Conservation (phyloP, 768 basidiomycete genomes). For the Suillus decipiens region DNA sequence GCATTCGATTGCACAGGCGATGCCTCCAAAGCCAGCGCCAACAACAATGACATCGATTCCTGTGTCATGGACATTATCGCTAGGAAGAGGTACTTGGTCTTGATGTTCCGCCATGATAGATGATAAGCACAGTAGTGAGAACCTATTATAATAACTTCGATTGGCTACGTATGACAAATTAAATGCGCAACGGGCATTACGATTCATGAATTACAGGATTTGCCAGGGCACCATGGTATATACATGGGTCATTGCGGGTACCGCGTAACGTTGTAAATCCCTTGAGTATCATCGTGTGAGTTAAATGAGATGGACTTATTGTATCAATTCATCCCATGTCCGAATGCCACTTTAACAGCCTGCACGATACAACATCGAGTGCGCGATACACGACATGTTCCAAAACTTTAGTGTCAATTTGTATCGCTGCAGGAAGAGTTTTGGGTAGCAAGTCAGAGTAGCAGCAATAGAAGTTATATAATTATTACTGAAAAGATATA, state of each 20-base stretch:
- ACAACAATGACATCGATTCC: slow-evolving; percentile 23
- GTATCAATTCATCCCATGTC: too few species aligned
- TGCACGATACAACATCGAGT: too few species aligned
- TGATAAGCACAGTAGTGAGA: neutral
- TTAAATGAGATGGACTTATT: neutral
- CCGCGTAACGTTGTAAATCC: neutral
- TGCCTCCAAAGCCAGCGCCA: slow-evolving; percentile 28
- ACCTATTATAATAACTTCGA: neutral
- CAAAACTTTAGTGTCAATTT: too few species aligned
- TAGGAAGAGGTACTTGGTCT: neutral
- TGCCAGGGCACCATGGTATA: neutral
- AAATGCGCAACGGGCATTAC: neutral
- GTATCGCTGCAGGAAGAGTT: too few species aligned
- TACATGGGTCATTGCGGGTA: neutral
- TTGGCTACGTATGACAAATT: neutral
- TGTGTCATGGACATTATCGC: neutral
- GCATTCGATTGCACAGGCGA: slow-evolving; percentile 32
- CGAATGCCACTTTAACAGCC: too few species aligned
- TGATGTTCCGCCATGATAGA: neutral
- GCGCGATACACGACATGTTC: too few species aligned
- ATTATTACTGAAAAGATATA: too few species aligned
- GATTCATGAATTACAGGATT: neutral
- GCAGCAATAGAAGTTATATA: too few species aligned
- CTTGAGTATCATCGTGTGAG: neutral
- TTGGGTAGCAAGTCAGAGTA: too few species aligned